phyloP scores from a whole-genome alignment of 2,329 filamentous ascomycete species.

The Fusarium miscanthi region DNA sequence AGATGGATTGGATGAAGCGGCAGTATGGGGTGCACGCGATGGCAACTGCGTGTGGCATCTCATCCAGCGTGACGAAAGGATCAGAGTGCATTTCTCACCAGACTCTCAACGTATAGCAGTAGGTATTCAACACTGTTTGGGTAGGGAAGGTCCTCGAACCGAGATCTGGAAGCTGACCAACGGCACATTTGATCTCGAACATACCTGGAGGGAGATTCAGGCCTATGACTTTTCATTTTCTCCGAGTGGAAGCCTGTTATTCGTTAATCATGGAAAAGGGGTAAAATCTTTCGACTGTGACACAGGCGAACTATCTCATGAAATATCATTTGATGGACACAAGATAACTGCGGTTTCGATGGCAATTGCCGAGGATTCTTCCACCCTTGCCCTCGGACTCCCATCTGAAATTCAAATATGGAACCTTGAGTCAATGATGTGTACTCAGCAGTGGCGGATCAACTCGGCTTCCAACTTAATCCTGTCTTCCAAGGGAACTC shows the following conservation, averaged over 20 bases:
- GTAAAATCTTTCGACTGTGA: not conserved
- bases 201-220: fast-evolving
- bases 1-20: not conserved
- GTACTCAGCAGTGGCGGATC: fast-evolving
- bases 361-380: not conserved
- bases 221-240: not conserved
- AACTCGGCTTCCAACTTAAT: fast-evolving
- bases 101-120: not conserved
- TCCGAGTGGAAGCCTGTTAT: not conserved
- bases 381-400: not conserved
- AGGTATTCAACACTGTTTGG: fast-evolving
- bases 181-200: not conserved
- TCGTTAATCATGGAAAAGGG: fast-evolving
- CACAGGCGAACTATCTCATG: not conserved
- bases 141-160: not conserved
- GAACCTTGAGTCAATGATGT: not conserved
- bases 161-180: not conserved
- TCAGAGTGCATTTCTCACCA: not conserved
- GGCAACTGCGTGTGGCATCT: not conserved
- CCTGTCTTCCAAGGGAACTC: fast-evolving
- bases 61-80: fast-evolving
- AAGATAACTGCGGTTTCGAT: not conserved
- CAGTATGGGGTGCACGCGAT: not conserved
- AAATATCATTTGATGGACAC: not conserved
- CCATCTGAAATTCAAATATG: fast-evolving